Evolutionary conservation across 345 rosid genomes (phyloP).

Genomic region (Corchorus olitorius): DNA sequence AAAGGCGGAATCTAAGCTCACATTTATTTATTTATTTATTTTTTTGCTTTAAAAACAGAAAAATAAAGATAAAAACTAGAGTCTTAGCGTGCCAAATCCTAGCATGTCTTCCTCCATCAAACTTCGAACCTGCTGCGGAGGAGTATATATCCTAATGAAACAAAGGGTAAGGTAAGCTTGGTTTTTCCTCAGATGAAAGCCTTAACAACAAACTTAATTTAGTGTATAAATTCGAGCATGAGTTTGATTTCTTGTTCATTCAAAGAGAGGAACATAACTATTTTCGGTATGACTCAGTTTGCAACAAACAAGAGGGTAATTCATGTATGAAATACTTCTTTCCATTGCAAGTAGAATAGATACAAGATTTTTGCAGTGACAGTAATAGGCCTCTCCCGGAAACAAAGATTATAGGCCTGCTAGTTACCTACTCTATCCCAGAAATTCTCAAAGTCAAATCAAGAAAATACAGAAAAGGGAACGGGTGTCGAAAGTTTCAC

Average conservation of each 20-base stretch:
- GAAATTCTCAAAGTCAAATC: conserved; percentile 5
- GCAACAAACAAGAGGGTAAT: background rate
- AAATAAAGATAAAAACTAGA: no score
- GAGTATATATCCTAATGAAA: background rate
- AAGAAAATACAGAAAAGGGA: background rate
- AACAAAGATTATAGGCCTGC: background rate
- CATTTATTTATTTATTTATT: no score
- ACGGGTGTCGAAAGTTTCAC: background rate
- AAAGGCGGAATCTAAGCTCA: no score
- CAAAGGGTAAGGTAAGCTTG: background rate
- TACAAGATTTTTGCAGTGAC: background rate
- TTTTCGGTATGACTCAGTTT: background rate
- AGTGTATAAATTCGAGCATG: background rate
- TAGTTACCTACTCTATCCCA: background rate
- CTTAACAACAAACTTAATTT: background rate
- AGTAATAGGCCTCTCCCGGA: background rate
- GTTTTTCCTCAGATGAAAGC: background rate
- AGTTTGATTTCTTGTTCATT: background rate
- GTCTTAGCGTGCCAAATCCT: no score
- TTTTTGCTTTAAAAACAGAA: no score
- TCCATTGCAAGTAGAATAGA: background rate
- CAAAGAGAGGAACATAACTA: background rate
- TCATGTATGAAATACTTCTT: background rate
- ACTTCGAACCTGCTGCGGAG: no score
- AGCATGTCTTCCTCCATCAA: no score